Conservation (phyloP, 768 basidiomycete species). For the Flagelloscypha sp. region DNA sequence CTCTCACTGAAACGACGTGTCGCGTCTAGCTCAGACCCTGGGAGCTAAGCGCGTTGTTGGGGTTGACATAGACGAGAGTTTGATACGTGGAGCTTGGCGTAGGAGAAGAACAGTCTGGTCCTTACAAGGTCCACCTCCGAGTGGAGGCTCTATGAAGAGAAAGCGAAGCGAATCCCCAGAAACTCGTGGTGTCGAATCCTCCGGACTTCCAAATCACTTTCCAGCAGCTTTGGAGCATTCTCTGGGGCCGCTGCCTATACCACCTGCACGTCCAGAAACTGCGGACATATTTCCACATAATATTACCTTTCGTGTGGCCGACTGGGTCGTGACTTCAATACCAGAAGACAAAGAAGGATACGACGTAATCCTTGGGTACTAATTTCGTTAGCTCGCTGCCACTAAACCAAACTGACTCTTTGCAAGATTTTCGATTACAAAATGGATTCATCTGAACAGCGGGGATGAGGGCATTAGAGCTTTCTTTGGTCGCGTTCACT, state of each 20-base stretch:
- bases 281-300: slow-evolving; percentile 67
- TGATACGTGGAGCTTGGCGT: slow-evolving; percentile 73
- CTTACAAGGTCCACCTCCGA: slow-evolving; percentile 36
- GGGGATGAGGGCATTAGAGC: slow-evolving; percentile 63
- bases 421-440: slow-evolving; percentile 72
- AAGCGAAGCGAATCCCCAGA: slow-evolving; percentile 1
- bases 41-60: slow-evolving; percentile 64
- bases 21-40: slow-evolving; percentile 48
- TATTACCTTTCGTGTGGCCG: slow-evolving; percentile 56
- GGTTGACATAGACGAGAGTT: slow-evolving; percentile 75
- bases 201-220: slow-evolving; percentile 48
- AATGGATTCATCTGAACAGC: slow-evolving; percentile 85
- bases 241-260: slow-evolving; percentile 68
- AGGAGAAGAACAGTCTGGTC: slow-evolving; percentile 67
- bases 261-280: slow-evolving; percentile 26
- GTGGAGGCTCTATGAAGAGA: slow-evolving; percentile 1
- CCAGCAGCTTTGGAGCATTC: slow-evolving; percentile 70
- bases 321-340: slow-evolving; percentile 60
- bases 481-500: slow-evolving; percentile 60
- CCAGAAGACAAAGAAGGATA: slow-evolving; percentile 55
- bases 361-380: slow-evolving; percentile 72
- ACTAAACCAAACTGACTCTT: not conserved
- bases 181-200: not conserved
- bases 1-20: slow-evolving; percentile 3
- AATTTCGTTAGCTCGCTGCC: not conserved